Conservation (phyloP, 2,329 filamentous ascomycete species). For the Penicillium thymicola region DNA sequence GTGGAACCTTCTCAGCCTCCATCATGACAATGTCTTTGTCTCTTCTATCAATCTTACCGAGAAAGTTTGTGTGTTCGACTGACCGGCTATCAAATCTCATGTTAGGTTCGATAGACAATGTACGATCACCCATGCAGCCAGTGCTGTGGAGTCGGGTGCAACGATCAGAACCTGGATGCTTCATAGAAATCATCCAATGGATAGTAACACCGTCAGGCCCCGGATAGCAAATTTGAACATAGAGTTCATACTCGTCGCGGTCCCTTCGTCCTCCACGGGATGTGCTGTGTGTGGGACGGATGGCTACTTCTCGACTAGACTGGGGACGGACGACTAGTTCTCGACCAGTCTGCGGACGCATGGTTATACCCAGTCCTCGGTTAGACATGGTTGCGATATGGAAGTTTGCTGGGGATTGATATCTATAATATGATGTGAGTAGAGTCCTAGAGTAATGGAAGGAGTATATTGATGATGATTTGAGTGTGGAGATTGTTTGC, state of each 20-base stretch:
- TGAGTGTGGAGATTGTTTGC: neutral
- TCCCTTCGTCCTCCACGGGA: neutral
- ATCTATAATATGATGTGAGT: neutral
- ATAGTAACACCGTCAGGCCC: neutral
- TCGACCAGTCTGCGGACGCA: neutral
- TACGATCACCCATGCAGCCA: neutral
- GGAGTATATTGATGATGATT: neutral
- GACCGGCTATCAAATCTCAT: neutral
- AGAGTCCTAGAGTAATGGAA: neutral
- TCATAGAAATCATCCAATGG: conserved; percentile 1
- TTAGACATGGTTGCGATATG: neutral
- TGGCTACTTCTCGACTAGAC: neutral
- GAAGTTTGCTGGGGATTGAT: neutral
- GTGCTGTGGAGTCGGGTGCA: neutral
- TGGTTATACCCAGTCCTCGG: neutral
- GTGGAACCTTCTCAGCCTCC: neutral
- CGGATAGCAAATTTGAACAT: neutral
- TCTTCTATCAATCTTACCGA: neutral
- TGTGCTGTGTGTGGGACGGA: neutral
- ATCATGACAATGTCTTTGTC: neutral
- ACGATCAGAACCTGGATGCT: neutral
- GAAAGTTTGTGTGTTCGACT: neutral
- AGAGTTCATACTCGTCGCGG: neutral
- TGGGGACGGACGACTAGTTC: no score
- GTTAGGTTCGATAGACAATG: neutral